Evolutionary conservation across 192 early-diverging fungal species (phyloP).

Genomic region (Backusella sp.): DNA sequence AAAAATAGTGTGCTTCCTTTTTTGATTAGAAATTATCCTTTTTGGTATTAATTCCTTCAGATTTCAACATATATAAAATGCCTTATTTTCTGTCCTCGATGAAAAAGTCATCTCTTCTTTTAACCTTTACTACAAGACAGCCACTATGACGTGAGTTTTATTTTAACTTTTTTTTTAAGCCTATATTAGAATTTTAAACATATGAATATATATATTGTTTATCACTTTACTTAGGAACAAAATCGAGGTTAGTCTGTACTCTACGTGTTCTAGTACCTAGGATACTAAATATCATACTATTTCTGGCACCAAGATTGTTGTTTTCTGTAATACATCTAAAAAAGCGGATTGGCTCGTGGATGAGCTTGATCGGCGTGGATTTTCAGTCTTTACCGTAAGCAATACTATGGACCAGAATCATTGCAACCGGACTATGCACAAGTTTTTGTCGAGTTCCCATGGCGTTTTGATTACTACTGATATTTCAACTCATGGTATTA

Average conservation of each 20-base stretch:
- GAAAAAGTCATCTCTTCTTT: neutral
- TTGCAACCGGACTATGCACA: constrained; percentile 96
- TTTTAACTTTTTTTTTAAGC: too few species aligned
- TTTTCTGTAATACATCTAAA: constrained; percentile 99
- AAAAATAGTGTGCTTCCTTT: too few species aligned
- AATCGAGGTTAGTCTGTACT: constrained; percentile 21
- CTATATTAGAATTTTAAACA: neutral
- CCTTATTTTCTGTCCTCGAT: too few species aligned
- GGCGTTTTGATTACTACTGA: constrained; percentile 99
- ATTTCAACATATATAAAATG: too few species aligned
- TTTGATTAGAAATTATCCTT: too few species aligned
- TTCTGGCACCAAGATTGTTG: constrained; percentile 92
- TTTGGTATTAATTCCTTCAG: too few species aligned
- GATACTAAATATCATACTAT: neutral
- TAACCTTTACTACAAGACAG: neutral
- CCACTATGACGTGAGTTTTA: neutral
- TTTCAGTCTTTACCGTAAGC: constrained; percentile 98
- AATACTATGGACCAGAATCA: constrained; percentile 97
- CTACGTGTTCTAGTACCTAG: neutral
- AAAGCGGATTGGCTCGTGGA: constrained; percentile 99
- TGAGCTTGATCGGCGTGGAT: constrained; percentile 84
- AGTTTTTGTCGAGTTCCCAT: constrained; percentile 96
- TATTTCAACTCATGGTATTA: constrained; percentile 95
- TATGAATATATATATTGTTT: neutral
- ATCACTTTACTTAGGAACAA: neutral